Conservation (phyloP, 129 eudicot genomes). For the Ambrosia artemisiifolia region DNA sequence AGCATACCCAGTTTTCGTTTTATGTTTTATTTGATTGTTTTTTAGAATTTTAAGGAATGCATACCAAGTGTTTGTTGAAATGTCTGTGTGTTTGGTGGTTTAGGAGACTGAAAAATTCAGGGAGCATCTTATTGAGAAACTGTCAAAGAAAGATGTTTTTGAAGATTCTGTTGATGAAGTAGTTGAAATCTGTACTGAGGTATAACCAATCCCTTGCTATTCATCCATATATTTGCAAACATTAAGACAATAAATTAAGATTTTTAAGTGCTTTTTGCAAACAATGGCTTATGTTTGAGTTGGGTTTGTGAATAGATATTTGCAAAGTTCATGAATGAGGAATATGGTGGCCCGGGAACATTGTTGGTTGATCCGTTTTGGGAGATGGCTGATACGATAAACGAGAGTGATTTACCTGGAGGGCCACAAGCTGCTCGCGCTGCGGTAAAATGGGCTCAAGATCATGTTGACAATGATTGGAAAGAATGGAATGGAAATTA, state of each 20-base stretch:
- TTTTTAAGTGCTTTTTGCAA: not conserved
- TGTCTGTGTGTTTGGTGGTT: conserved; percentile 3
- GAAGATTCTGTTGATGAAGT: conserved; percentile 71
- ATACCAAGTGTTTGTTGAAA: conserved; percentile 18
- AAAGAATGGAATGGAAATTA: conserved; percentile 61
- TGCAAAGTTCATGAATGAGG: conserved; percentile 65
- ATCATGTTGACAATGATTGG: conserved; percentile 83
- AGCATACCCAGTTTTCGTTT: conserved; percentile 9
- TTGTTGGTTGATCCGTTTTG: conserved; percentile 78
- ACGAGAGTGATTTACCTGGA: conserved; percentile 81
- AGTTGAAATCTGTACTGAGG: conserved; percentile 70
- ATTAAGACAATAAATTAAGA: not conserved
- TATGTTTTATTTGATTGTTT: not conserved
- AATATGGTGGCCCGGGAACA: conserved; percentile 97
- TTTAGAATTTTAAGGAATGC: conserved; percentile 3
- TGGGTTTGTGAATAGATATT: conserved; percentile 51
- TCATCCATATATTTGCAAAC: not conserved
- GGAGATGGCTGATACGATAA: conserved; percentile 87
- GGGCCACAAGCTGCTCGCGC: conserved; percentile 92
- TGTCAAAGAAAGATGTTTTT: conserved; percentile 63
- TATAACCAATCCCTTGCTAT: not conserved
- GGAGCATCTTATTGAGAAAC: conserved; percentile 43
- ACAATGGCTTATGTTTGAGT: not conserved
- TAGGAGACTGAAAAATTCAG: conserved; percentile 76
- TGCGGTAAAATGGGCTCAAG: conserved; percentile 88